phyloP scores from a whole-genome alignment of 495 filamentous ascomycete genomes.

The Lepraria neglecta region DNA sequence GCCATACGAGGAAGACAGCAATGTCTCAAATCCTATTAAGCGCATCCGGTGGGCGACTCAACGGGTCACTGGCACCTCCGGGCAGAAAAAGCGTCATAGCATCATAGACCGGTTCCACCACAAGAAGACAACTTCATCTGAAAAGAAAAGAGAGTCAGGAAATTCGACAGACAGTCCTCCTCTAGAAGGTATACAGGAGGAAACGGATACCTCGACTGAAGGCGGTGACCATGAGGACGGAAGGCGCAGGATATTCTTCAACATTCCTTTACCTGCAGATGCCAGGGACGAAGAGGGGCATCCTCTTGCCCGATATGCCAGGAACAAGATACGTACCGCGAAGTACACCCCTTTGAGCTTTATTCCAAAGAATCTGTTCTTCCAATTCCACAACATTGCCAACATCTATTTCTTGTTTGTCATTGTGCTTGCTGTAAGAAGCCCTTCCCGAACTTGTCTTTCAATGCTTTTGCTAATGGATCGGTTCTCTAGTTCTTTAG shows the following conservation, averaged over 20 bases:
- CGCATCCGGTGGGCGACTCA: conserved; percentile 93
- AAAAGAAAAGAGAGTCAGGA: conserved; percentile 67
- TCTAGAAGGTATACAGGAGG: conserved; percentile 32
- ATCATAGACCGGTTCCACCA: conserved; percentile 74
- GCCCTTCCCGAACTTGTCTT: not conserved
- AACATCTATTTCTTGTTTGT: conserved; percentile 98
- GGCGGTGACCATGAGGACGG: conserved; percentile 32
- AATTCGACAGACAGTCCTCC: conserved; percentile 29
- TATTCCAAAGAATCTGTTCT: conserved; percentile 93
- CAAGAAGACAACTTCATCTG: conserved; percentile 48
- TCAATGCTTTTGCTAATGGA: conserved; percentile 20
- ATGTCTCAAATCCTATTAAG: conserved; percentile 55
- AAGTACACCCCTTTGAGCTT: conserved; percentile 96
- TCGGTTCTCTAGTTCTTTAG: conserved; percentile 69
- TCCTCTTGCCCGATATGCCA: conserved; percentile 59
- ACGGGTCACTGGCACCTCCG: conserved; percentile 64
- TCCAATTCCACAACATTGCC: conserved; percentile 97
- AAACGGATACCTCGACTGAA: conserved; percentile 41
- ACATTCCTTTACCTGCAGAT: conserved; percentile 69
- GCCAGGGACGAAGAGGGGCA: conserved; percentile 78
- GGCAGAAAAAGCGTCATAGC: conserved; percentile 71
- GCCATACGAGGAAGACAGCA: conserved; percentile 39
- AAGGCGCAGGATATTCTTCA: conserved; percentile 70
- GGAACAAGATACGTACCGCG: conserved; percentile 96
- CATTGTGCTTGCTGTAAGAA: conserved; percentile 84